These are phyloP conservation scores for Parietaria judaica DNA, from an alignment of 306 rosid species.

Conservation along the genomic window DNA sequence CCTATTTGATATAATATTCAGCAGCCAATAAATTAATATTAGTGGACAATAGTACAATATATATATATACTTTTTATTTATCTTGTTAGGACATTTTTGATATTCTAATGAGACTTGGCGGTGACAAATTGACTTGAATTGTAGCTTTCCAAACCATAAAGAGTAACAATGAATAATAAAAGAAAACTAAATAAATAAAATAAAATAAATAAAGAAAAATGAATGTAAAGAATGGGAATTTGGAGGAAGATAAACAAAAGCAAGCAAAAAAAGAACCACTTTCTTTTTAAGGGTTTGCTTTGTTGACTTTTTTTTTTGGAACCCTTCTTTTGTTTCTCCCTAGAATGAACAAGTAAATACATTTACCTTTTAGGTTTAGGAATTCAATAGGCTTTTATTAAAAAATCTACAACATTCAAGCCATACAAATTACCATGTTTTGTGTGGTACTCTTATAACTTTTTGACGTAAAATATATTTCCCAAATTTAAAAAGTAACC, in stretches of 20 bases:
- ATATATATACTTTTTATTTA: too few species aligned
- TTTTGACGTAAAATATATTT: too few species aligned
- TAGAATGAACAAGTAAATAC: not conserved
- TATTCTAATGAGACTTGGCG: constrained; percentile 10
- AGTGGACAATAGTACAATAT: too few species aligned
- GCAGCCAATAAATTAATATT: too few species aligned
- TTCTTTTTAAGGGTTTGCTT: constrained; percentile 26
- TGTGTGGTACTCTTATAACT: too few species aligned
- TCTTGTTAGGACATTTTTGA: not conserved
- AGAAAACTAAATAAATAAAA: constrained; percentile 3
- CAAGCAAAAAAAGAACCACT: constrained; percentile 25
- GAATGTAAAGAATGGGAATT: constrained; percentile 10
- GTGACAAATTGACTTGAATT: constrained; percentile 15
- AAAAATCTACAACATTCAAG: too few species aligned
- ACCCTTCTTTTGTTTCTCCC: not conserved
- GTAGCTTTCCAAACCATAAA: not conserved
- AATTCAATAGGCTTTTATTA: not conserved
- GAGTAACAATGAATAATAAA: constrained; percentile 4
- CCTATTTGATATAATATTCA: too few species aligned
- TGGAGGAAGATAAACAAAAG: constrained; percentile 16
- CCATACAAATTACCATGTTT: too few species aligned
- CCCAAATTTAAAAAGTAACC: too few species aligned
- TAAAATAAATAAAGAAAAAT: too few species aligned
- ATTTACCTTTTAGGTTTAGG: not conserved
- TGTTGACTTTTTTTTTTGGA: constrained; percentile 22